Evolutionary conservation across 352 stramenopile species (phyloP), one percentile per base, ranked within the genome.

Genomic region (Globisporangium irregulare): DNA sequence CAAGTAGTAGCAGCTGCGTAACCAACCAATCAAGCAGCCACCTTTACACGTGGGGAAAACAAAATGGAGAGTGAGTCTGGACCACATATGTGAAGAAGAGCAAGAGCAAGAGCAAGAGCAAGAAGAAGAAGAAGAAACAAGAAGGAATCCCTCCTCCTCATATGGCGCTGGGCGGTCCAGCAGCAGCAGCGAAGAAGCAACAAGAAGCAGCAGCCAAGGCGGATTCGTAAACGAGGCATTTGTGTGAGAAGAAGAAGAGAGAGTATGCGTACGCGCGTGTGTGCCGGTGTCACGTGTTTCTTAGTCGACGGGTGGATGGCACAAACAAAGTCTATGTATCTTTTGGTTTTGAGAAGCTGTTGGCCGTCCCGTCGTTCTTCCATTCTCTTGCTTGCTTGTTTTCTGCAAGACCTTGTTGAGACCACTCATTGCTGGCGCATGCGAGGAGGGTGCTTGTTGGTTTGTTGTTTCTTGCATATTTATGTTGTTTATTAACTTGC

Each of bases 161-260:
- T 3, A 6, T 27, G 29, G 55, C 29, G 27, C 29, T 46, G 18
- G 55, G 20, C 55, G 55, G 29, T 22, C 55, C 54, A 60, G 54
- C 27, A 59, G 54, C 53, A 59, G 54, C 53, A 59, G 50, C 22
- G 32, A 36, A 59, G 25, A 46, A 27, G 29, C 27, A 61, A 27
- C 18, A 24, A 29, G 29, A 4, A 61, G 36, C 36, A 7, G 20
- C 32, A 62, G 27, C 29, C 27, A 46, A 36, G 36, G 36, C n/a
- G 56, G 51, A 58, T 58, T 34, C 20, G 51, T 24, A n/a, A n/a
- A n/a, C 4, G 4, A 15, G 29, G n/a, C n/a, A 62, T 62, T 48
- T 50, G 56, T 62, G 56, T 62, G 24, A 24, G n/a, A 62, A 62
- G 20, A 62, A 36, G 32, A 36, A 36, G 32, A 38, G 56, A 60